Evolutionary conservation across 2,329 filamentous ascomycete genomes (phyloP).

Genomic region (Pseudocercospora vitis): DNA sequence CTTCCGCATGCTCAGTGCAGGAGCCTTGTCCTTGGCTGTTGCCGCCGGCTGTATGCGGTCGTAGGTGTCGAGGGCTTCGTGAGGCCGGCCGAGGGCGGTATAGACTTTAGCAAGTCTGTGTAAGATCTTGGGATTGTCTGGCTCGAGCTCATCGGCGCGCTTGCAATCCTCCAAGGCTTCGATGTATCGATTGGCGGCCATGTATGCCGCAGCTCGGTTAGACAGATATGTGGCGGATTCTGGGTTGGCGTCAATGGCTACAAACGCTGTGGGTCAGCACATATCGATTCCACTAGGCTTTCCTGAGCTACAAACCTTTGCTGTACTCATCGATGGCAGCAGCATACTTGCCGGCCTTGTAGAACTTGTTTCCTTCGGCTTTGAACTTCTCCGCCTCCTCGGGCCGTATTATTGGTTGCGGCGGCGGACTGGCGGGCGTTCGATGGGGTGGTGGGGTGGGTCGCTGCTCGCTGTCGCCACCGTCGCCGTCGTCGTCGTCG

Average conservation of each 20-base stretch:
- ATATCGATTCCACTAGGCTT: neutral
- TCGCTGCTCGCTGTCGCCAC: constrained; percentile 45
- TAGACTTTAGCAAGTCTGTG: constrained; percentile 87
- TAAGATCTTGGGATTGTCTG: constrained; percentile 82
- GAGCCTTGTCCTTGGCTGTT: constrained; percentile 78
- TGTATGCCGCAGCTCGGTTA: constrained; percentile 92
- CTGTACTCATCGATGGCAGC: constrained; percentile 91
- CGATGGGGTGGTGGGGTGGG: constrained; percentile 73
- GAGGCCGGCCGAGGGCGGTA: constrained; percentile 79
- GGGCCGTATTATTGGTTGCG: constrained; percentile 40
- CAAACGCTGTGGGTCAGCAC: constrained; percentile 17
- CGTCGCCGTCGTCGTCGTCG: constrained; percentile 53
- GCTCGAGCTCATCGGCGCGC: constrained; percentile 77
- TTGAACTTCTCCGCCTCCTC: constrained; percentile 92
- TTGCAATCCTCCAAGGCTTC: constrained; percentile 85
- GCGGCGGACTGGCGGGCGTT: constrained; percentile 51
- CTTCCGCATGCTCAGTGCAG: constrained; percentile 80
- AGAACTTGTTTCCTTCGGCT: constrained; percentile 89
- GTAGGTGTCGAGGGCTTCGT: constrained; percentile 83
- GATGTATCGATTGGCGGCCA: constrained; percentile 77
- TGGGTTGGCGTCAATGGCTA: constrained; percentile 86
- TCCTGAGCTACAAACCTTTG: constrained; percentile 89
- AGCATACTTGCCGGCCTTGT: constrained; percentile 88
- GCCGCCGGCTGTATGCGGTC: constrained; percentile 75
- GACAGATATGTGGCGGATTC: constrained; percentile 85